Conservation (phyloP, 2,329 filamentous ascomycete species). For the Raffaelea deltoideospora region DNA sequence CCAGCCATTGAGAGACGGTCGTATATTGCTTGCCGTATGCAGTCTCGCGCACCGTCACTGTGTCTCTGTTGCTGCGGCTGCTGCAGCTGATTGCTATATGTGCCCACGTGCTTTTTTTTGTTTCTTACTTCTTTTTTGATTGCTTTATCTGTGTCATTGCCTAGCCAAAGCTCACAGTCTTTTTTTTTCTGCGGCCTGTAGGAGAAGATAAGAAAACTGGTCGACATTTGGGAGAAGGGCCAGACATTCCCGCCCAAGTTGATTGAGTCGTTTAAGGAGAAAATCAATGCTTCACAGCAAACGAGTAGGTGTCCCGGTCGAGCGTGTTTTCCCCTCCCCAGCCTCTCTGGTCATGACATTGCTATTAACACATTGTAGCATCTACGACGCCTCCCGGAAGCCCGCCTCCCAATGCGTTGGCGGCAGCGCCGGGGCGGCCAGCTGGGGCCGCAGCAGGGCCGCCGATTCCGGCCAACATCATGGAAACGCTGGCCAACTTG, state of each 20-base stretch:
- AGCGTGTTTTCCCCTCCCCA: slow-evolving; percentile 2
- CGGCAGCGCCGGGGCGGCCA: slow-evolving; percentile 11
- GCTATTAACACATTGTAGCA: slow-evolving; percentile 34
- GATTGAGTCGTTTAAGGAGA: slow-evolving; percentile 71
- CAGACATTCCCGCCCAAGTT: slow-evolving; percentile 74
- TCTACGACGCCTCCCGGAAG: slow-evolving; percentile 60
- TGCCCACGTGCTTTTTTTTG: background rate
- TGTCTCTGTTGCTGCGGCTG: too few relatives aligned
- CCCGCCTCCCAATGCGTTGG: slow-evolving; percentile 32
- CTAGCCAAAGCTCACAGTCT: background rate
- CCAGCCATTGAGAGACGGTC: too few relatives aligned
- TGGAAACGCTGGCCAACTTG: slow-evolving; percentile 68
- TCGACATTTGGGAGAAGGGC: slow-evolving; percentile 97
- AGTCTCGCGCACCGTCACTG: too few relatives aligned
- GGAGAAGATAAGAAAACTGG: slow-evolving; percentile 89
- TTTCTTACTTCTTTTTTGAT: background rate
- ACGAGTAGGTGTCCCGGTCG: slow-evolving; percentile 41
- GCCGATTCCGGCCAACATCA: slow-evolving; percentile 40
- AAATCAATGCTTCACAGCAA: slow-evolving; percentile 47
- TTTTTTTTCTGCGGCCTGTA: slow-evolving; percentile 31
- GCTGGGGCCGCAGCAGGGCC: slow-evolving; percentile 21
- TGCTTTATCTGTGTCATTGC: background rate
- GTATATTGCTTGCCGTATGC: too few relatives aligned
- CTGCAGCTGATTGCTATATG: background rate
- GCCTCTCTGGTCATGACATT: background rate